Evolutionary conservation across 148 eudicot genomes (phyloP), one percentile per base, ranked within the genome.

Genomic region (Bassia scoparia): DNA sequence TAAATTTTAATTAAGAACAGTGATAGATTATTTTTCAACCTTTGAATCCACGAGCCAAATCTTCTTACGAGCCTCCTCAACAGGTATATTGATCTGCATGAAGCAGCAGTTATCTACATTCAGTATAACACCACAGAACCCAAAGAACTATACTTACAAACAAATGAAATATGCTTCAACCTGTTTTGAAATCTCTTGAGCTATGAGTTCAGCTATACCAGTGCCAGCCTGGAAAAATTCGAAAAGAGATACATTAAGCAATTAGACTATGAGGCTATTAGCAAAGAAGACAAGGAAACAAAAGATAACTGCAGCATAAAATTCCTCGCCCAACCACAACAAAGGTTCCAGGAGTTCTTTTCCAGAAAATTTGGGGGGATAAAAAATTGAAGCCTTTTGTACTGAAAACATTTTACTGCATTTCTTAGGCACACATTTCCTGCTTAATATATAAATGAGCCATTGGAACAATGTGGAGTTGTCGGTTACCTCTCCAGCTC

Each of bases 171-270:
- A 33, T 7, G 21, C 41, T 44, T 81, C 68, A 52, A 96, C 99
- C 96, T 96, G 99, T 82, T 96, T 96, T 70, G 99, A 92, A 72
- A 96, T 96, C 84, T 96, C 92, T 29, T 87, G 90, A 74, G 97
- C 97, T 70, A 96, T 96, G 73, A 96, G 99, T 69, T 96, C 99
- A 18, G 97, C 99, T 31, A 96, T 96, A 24, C 98, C 98, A 27
- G 98, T 93, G 29, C 98, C 98, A 79, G 98, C 98, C 98, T 93
- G 86, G 61, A 83, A 33, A 44, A 76, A 41, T 10, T 14, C 62
- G 29, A 38, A 24, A 29, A 38, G 56, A 3, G 67, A 73, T 24
- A 29, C 24, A 26, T 41, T 14, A 54, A 56, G 0, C 68, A 21
- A 14, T 37, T 50, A 53, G 31, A 68, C n/a, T 56, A 35, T 31